phyloP scores from a whole-genome alignment of 106 monocot species.

The Posidonia australis region DNA sequence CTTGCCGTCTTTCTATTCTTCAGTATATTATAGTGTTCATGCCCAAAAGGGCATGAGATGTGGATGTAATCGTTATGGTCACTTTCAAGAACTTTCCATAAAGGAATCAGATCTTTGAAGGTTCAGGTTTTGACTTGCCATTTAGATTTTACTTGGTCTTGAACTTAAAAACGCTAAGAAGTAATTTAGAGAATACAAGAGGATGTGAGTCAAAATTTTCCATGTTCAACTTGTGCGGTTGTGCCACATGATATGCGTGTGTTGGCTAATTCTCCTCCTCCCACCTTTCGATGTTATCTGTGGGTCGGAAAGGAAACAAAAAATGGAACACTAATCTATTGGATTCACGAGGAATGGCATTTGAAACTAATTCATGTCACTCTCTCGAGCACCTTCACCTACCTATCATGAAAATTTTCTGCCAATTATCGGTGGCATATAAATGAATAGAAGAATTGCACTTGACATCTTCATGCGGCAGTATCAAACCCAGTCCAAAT shows the following conservation, averaged over 20 bases:
- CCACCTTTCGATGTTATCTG: background rate
- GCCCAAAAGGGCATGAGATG: no score
- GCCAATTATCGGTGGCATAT: no score
- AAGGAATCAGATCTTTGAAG: background rate
- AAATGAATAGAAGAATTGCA: no score
- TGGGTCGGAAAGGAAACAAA: background rate
- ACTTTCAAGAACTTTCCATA: background rate
- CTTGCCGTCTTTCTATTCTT: no score
- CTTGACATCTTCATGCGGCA: no score
- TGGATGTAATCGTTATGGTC: no score
- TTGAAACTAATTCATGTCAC: constrained; percentile 1
- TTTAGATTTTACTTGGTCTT: background rate
- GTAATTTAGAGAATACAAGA: no score
- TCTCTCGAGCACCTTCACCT: background rate
- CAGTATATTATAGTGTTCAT: no score
- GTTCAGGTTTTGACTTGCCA: background rate
- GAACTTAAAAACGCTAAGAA: background rate
- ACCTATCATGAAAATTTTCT: constrained; percentile 1
- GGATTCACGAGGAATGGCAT: background rate
- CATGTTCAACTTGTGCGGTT: no score
- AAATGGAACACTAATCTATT: background rate
- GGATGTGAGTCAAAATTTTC: no score
- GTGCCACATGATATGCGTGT: background rate
- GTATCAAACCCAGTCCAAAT: no score
- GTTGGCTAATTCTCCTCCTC: background rate